A percentile compares a stretch with the other conserved stretches of the same genome.
These are phyloP conservation scores for Boeremia lycopersici DNA, from an alignment of 2,329 filamentous ascomycete species.

Conservation along the genomic window DNA sequence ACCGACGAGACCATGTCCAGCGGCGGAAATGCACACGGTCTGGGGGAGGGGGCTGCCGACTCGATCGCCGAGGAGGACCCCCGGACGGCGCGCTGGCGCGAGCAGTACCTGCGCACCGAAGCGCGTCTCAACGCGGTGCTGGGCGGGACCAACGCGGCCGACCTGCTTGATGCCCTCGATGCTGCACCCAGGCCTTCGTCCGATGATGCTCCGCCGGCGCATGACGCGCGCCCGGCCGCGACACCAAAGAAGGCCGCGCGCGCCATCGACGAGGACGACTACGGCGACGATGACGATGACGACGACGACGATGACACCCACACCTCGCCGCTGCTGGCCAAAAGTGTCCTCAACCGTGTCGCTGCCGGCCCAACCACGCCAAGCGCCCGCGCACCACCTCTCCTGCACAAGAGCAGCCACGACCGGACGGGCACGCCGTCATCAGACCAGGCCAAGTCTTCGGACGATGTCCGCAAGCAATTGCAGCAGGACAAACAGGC, in stretches of 20 bases:
- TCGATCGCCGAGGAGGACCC: slow-evolving; percentile 54
- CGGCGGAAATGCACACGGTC: slow-evolving; percentile 45
- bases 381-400: slow-evolving; percentile 68
- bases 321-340: slow-evolving; percentile 57
- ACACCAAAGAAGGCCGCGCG: slow-evolving; percentile 75
- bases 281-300: slow-evolving; percentile 75
- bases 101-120: slow-evolving; percentile 78
- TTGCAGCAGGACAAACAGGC: slow-evolving; percentile 90
- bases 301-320: slow-evolving; percentile 51
- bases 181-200: slow-evolving; percentile 30
- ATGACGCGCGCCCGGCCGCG: slow-evolving; percentile 55
- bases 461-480: slow-evolving; percentile 90
- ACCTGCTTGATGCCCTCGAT: slow-evolving; percentile 33
- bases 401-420: slow-evolving; percentile 67
- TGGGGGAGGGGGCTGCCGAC: slow-evolving; percentile 47
- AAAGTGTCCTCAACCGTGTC: slow-evolving; percentile 59
- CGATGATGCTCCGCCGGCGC: slow-evolving; percentile 43
- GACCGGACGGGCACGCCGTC: slow-evolving; percentile 61
- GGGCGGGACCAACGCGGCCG: slow-evolving; percentile 48
- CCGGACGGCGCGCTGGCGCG: slow-evolving; percentile 67
- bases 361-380: slow-evolving; percentile 67
- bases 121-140: slow-evolving; percentile 80
- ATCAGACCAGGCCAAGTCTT: slow-evolving; percentile 67
- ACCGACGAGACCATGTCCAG: slow-evolving; percentile 52
- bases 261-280: slow-evolving; percentile 82